Percentiles rank a stretch among this genome's conserved stretches.
phyloP scores from a whole-genome alignment of 768 basidiomycete genomes.

The Pulveroboletus frians region DNA sequence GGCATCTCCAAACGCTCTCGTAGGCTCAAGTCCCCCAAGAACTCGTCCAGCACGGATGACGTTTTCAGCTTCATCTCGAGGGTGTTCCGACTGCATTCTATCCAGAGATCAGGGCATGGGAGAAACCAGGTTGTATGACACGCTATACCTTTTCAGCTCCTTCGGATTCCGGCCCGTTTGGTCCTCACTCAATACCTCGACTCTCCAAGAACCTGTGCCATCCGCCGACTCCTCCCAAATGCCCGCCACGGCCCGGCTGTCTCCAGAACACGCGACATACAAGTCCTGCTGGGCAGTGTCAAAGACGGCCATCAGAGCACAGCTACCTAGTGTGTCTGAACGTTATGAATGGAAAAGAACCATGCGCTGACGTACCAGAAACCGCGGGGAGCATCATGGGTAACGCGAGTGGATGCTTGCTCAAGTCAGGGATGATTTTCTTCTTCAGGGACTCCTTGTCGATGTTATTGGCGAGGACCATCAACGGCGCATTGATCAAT shows the following conservation, averaged over 20 bases:
- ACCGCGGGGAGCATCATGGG: slow-evolving; percentile 79
- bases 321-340: slow-evolving; percentile 57
- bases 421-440: slow-evolving; percentile 57
- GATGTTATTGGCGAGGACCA: slow-evolving; percentile 56
- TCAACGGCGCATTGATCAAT: slow-evolving; percentile 72
- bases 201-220: slow-evolving; percentile 75
- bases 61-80: slow-evolving; percentile 60
- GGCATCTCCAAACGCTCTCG: slow-evolving; percentile 83
- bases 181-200: slow-evolving; percentile 93
- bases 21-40: slow-evolving; percentile 83
- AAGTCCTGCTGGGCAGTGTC: slow-evolving; percentile 79
- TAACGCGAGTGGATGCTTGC: slow-evolving; percentile 63
- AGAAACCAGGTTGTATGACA: not conserved
- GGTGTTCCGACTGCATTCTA: slow-evolving; percentile 82
- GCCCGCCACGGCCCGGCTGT: slow-evolving; percentile 93
- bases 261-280: slow-evolving; percentile 89
- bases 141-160: slow-evolving; percentile 70
- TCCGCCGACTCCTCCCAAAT: slow-evolving; percentile 70
- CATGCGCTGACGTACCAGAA: slow-evolving; percentile 43
- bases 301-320: slow-evolving; percentile 82
- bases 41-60: slow-evolving; percentile 81
- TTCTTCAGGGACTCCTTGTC: slow-evolving; percentile 47
- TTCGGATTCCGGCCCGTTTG: slow-evolving; percentile 90
- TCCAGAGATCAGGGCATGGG: not conserved
- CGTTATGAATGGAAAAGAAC: not conserved